These are phyloP conservation scores for Leccinum uliginosum DNA, from an alignment of 768 basidiomycete species.

Conservation along the genomic window DNA sequence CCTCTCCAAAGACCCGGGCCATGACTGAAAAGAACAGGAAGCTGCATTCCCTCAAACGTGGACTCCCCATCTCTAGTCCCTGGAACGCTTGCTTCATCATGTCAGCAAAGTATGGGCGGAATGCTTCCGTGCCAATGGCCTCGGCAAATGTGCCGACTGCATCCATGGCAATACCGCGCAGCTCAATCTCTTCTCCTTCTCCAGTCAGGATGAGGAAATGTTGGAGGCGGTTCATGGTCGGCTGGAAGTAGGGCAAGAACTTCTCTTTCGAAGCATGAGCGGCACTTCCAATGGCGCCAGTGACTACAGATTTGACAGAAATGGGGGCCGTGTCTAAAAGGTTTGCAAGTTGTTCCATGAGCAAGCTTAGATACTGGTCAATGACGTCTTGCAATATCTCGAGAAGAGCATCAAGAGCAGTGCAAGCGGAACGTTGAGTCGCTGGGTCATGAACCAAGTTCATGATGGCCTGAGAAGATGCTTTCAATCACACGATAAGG, in stretches of 20 bases:
- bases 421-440: constrained; percentile 93
- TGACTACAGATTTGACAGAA: constrained; percentile 88
- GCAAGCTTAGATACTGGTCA: constrained; percentile 83
- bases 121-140: constrained; percentile 89
- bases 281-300: constrained; percentile 96
- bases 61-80: constrained; percentile 81
- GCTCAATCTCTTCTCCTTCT: constrained; percentile 89
- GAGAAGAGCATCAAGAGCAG: constrained; percentile 92
- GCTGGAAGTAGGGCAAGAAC: constrained; percentile 92
- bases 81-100: constrained; percentile 96
- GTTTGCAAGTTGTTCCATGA: constrained; percentile 90
- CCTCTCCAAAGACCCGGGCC: constrained; percentile 94
- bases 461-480: constrained; percentile 68
- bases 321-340: constrained; percentile 86
- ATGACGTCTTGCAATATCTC: constrained; percentile 92
- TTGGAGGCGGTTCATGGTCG: constrained; percentile 82
- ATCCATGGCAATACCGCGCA: constrained; percentile 97
- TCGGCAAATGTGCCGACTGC: constrained; percentile 98
- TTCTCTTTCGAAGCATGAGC: constrained; percentile 91
- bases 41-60: constrained; percentile 87
- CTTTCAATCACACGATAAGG: neutral
- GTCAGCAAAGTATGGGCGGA: constrained; percentile 93
- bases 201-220: constrained; percentile 82
- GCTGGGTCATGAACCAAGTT: constrained; percentile 79
- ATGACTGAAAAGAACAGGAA: constrained; percentile 99